Percentiles rank a stretch among this genome's conserved stretches.
Conservation (phyloP, 192 early-diverging fungal genomes). For the Dissophora ornata region DNA sequence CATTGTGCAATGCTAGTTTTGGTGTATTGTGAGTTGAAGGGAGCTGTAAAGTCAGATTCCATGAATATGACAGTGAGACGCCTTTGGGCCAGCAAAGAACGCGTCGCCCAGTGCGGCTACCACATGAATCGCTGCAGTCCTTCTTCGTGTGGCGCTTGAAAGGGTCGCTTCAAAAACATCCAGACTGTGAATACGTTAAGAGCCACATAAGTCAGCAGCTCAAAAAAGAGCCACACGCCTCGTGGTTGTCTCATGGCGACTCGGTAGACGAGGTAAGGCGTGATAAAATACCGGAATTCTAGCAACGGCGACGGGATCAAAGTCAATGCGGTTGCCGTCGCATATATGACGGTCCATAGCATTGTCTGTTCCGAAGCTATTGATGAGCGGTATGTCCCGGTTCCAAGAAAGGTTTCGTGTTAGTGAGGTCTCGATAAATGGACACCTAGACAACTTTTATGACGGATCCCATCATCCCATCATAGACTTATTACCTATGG, state of each 20-base stretch:
- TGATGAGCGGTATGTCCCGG: not conserved
- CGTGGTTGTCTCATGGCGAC: constrained; percentile 66
- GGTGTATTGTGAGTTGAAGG: too few species aligned
- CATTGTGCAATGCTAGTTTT: too few species aligned
- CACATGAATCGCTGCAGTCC: constrained; percentile 92
- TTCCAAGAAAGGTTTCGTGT: too few species aligned
- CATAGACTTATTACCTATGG: constrained; percentile 61
- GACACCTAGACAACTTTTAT: too few species aligned
- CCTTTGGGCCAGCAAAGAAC: constrained; percentile 6
- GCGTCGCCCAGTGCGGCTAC: constrained; percentile 49
- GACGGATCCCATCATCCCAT: not conserved
- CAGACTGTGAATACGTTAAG: constrained; percentile 79
- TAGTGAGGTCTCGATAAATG: too few species aligned
- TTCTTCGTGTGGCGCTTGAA: constrained; percentile 78
- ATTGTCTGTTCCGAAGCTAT: constrained; percentile 57
- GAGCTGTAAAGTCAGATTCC: too few species aligned
- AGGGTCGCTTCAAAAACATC: constrained; percentile 82
- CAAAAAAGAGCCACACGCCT: constrained; percentile 36
- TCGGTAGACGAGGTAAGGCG: constrained; percentile 82
- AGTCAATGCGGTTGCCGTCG: constrained; percentile 64
- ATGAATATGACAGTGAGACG: not conserved
- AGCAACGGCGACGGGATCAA: constrained; percentile 92
- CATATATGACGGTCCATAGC: constrained; percentile 68
- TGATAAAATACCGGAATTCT: constrained; percentile 96
- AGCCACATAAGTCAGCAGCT: constrained; percentile 60